Evolutionary conservation across 257 asterid species (phyloP), one percentile per base, ranked within the genome.

Genomic region (Petunia axillaris): DNA sequence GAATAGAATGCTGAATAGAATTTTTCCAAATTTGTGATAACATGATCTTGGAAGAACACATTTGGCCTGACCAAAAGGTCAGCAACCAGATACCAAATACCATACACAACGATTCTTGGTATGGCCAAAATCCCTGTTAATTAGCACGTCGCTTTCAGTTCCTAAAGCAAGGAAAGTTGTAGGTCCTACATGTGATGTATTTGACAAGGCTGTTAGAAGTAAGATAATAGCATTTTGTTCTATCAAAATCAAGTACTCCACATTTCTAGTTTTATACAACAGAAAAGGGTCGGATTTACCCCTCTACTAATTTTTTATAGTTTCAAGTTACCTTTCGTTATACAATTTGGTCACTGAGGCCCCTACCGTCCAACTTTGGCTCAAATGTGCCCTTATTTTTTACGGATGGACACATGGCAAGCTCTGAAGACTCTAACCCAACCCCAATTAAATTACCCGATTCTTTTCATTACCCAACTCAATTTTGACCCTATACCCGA

Each of bases 1-100:
- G 64, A 50, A 44, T 43, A 15, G 57, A 43, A 2, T 68, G 4
- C 16, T 44, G 5, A 67, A 40, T 16, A 8, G 37, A 14, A n/a
- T 43, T 68, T 68, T 68, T 54, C 39, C 76, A 5, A 68, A 40
- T 68, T 68, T 68, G 76, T 5, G 13, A 68, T 7, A 14, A 64
- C 71, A 10, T 64, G 71, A 64, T 64, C 14, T 35, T n/a, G 46
- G 46, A 41, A 0, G 44, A 37, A 8, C 14, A 64, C 1, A 13
- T 5, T 16, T 64, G 7, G 71, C 46, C 71, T 15, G 71, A n/a
- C 71, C 39, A 64, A 64, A 64, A 16, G 5, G 25, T 6, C 44
- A 37, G 39, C 10, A 15, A n/a, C 8, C 15, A 64, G 71, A 35
- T 43, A 14, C 39, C 41, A 16, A 35, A 41, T 64, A 38, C 71